Evolutionary conservation across 768 basidiomycete genomes (phyloP), one percentile per base, ranked within the genome.

Genomic region (Pisolithus microcarpus): DNA sequence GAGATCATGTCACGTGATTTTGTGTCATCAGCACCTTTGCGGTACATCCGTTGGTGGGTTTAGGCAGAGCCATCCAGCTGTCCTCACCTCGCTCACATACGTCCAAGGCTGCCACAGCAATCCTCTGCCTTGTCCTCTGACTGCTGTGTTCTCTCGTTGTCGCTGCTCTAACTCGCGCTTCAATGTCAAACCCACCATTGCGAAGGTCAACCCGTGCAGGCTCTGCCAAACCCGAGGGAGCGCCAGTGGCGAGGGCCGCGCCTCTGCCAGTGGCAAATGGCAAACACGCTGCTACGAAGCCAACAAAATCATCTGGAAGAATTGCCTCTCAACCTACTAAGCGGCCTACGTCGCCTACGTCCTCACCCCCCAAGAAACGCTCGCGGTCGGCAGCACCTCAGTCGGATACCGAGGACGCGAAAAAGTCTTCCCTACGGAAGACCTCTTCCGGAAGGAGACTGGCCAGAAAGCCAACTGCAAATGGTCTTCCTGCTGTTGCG

Each of bases 121-220:
- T 40, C 10, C 13, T 11, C n/a, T 18, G 11, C 37, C 26, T 10
- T 34, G n/a, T 16, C 18, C 13, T 24, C 39, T 5, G 11, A 15
- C 15, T 3, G 34, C 31, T 26, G 37, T 37, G 38, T 44, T 50
- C 36, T 21, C 48, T 31, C 36, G 6, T 36, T 36, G 38, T 38
- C 31, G 49, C 50, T 45, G 48, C 37, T 46, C 39, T 43, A 43
- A 71, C 73, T 70, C 23, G 36, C 30, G 31, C 51, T 36, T 53
- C 40, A 44, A 67, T 72, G 65, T 60, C 67, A 46, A 50, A 26
- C 48, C 64, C 56, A 1, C 67, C 76, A 53, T 75, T 73, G 34
- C 72, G 80, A 61, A 77, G 80, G 42, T 78, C 80, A 26, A 67
- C 79, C 38, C 72, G 81, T 24, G 75, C 80, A 3, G 57, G 76